Evolutionary conservation across 495 filamentous ascomycete species (phyloP).

Genomic region (Paragyromitra xinjiangensis): DNA sequence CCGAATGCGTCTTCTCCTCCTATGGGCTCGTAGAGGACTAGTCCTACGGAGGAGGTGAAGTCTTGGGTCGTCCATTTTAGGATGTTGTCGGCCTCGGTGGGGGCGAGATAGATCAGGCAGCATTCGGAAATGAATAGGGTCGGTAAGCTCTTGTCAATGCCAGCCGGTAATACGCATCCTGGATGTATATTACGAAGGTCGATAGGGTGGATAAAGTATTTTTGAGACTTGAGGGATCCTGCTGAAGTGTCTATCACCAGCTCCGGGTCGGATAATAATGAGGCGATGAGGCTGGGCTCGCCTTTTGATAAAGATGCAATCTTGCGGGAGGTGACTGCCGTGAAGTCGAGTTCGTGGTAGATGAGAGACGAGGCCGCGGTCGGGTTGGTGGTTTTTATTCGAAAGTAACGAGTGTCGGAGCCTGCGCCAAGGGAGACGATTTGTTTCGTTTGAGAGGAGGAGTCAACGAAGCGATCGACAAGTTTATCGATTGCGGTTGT

Average conservation of each 20-base stretch:
- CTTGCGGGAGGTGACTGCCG: conserved; percentile 74
- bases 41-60: conserved; percentile 65
- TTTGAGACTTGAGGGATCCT: conserved; percentile 55
- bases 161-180: conserved; percentile 52
- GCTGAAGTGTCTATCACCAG: conserved; percentile 40
- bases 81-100: conserved; percentile 68
- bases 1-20: conserved; percentile 85
- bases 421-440: conserved; percentile 94
- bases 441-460: conserved; percentile 68
- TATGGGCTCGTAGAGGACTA: conserved; percentile 91
- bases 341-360: conserved; percentile 96
- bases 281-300: conserved; percentile 18
- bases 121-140: conserved; percentile 92
- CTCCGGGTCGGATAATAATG: conserved; percentile 17
- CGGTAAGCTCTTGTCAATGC: conserved; percentile 67
- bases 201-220: conserved; percentile 79
- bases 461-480: conserved; percentile 72
- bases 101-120: conserved; percentile 86
- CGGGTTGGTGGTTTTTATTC: conserved; percentile 64
- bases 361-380: conserved; percentile 61
- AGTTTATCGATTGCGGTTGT: conserved; percentile 86
- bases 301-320: conserved; percentile 62
- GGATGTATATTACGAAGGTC: conserved; percentile 74
- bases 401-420: conserved; percentile 87
- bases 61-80: conserved; percentile 71